Conservation (phyloP, 208 protist genomes). For the Crithidia expoeki region DNA sequence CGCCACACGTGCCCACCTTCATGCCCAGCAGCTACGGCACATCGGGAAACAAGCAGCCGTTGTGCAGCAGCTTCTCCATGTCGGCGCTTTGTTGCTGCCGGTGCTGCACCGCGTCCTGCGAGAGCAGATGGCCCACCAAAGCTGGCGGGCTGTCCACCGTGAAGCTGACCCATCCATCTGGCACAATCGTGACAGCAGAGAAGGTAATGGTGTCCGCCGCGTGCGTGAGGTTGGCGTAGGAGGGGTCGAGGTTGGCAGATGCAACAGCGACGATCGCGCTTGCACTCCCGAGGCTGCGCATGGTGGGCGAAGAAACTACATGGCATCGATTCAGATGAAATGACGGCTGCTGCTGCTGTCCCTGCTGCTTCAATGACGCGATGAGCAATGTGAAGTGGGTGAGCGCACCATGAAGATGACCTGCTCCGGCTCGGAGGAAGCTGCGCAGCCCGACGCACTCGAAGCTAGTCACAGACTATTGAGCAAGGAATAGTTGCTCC, state of each 20-base stretch:
- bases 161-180: not conserved
- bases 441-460: not conserved
- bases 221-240: not conserved
- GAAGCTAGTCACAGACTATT: too few relatives aligned
- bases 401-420: not conserved
- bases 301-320: not conserved
- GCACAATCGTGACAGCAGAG: not conserved
- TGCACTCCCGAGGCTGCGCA: not conserved
- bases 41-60: not conserved
- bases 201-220: not conserved
- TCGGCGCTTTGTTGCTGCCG: not conserved
- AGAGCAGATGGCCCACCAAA: not conserved
- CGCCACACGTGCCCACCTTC: not conserved
- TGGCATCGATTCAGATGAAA: not conserved
- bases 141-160: not conserved
- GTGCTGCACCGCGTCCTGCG: not conserved
- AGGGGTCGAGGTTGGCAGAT: not conserved
- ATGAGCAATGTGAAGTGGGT: not conserved
- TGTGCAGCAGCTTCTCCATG: not conserved
- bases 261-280: constrained; percentile 7
- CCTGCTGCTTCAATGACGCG: not conserved
- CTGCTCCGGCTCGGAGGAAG: too few relatives aligned
- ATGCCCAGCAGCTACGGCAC: not conserved
- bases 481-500: too few relatives aligned
- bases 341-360: not conserved